These are phyloP conservation scores for Leptographium radiaticola DNA, from an alignment of 2,329 filamentous ascomycete species.

Conservation along the genomic window DNA sequence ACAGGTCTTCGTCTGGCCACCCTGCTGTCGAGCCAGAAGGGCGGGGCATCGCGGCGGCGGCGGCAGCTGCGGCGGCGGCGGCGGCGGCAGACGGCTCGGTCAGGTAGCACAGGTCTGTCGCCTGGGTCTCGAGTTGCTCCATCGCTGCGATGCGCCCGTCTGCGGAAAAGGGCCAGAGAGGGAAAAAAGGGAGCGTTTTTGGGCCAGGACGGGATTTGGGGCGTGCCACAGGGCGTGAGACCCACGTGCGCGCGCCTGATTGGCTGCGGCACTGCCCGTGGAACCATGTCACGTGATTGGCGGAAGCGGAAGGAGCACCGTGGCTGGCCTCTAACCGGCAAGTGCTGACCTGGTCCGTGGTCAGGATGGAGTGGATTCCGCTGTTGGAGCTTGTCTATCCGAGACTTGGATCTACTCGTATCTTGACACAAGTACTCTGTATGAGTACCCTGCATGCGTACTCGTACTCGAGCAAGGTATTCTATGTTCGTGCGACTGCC, in stretches of 20 bases:
- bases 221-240: too few species aligned
- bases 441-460: too few species aligned
- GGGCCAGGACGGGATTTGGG: not conserved
- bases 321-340: too few species aligned
- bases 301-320: not conserved
- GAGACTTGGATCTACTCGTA: too few species aligned
- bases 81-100: slow-evolving; percentile 22
- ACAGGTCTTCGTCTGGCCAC: slow-evolving; percentile 1
- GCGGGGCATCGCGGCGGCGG: too few species aligned
- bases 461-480: too few species aligned
- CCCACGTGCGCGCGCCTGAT: not conserved
- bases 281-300: not conserved
- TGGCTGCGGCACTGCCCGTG: not conserved
- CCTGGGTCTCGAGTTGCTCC: slow-evolving; percentile 42
- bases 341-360: too few species aligned
- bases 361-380: too few species aligned
- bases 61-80: slow-evolving; percentile 6
- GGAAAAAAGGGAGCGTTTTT: not conserved
- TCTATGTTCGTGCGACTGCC: not conserved
- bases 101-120: slow-evolving; percentile 39
- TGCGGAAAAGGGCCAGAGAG: too few species aligned
- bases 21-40: not conserved
- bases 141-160: slow-evolving; percentile 25
- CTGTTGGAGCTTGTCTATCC: too few species aligned
- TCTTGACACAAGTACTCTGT: too few species aligned